Evolutionary conservation across 2,329 filamentous ascomycete genomes (phyloP).

Genomic region (Calonectria pauciramosa): DNA sequence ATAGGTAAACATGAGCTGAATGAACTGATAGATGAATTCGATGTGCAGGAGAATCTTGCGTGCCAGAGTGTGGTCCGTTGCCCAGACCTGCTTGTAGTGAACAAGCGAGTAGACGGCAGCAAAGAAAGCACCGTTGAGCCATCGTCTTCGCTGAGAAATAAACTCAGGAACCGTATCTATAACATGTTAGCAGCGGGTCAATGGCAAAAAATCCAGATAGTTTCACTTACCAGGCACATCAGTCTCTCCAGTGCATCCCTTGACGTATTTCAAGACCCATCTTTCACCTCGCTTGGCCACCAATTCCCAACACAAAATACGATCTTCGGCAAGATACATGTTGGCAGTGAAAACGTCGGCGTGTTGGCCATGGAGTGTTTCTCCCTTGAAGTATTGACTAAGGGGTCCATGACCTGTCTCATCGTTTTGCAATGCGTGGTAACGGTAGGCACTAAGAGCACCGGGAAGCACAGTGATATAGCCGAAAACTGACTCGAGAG

Average conservation of each 20-base stretch:
- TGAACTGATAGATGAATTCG: slow-evolving; percentile 95
- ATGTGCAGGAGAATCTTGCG: slow-evolving; percentile 94
- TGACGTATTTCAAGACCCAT: slow-evolving; percentile 99
- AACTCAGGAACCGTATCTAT: slow-evolving; percentile 94
- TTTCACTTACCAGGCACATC: slow-evolving; percentile 87
- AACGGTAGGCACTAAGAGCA: slow-evolving; percentile 94
- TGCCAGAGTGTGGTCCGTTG: slow-evolving; percentile 88
- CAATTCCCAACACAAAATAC: slow-evolving; percentile 93
- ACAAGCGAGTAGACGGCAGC: slow-evolving; percentile 97
- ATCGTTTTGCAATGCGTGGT: slow-evolving; percentile 96
- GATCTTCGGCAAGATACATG: slow-evolving; percentile 92
- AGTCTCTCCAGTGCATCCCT: slow-evolving; percentile 95
- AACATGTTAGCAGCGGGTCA: slow-evolving; percentile 40
- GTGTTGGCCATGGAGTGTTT: slow-evolving; percentile 95
- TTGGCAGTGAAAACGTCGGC: slow-evolving; percentile 98
- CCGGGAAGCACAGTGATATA: slow-evolving; percentile 98
- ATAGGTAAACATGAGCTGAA: slow-evolving; percentile 94
- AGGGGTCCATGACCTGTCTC: slow-evolving; percentile 94
- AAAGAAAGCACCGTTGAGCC: slow-evolving; percentile 99
- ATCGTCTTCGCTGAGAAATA: slow-evolving; percentile 94
- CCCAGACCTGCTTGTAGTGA: slow-evolving; percentile 94
- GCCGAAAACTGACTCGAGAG: slow-evolving; percentile 95
- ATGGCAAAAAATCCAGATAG: background rate
- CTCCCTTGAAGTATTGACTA: slow-evolving; percentile 99
- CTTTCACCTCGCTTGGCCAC: slow-evolving; percentile 94